phyloP scores from a whole-genome alignment of 139 green algal genomes.

The Parachlorella kessleri region DNA sequence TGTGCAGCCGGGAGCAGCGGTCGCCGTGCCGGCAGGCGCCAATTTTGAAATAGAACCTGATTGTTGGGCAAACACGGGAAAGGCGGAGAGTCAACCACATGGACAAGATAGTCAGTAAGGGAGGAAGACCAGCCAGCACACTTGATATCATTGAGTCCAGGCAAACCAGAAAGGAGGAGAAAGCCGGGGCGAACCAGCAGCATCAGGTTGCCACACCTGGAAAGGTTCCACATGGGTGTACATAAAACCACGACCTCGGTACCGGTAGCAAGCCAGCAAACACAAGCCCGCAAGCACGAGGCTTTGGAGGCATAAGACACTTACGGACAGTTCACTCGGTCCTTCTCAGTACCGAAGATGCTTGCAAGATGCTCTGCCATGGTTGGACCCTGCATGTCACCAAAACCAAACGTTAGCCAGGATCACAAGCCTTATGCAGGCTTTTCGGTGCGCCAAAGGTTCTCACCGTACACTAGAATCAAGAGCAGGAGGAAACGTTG shows the following conservation, averaged over 20 bases:
- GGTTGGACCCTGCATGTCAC: no score
- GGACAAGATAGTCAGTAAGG: constrained; percentile 52
- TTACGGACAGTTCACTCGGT: constrained; percentile 70
- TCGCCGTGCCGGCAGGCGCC: constrained; percentile 95
- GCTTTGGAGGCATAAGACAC: constrained; percentile 58
- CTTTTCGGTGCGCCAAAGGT: no score
- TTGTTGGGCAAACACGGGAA: no score
- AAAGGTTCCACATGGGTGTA: constrained; percentile 53
- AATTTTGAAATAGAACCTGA: constrained; percentile 98
- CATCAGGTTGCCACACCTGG: background rate
- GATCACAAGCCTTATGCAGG: no score
- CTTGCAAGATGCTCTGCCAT: constrained; percentile 98
- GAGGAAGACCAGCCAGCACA: background rate
- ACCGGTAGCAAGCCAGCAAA: background rate
- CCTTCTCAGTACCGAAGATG: constrained; percentile 99
- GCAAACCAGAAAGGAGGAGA: background rate
- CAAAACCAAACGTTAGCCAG: no score
- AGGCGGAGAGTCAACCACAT: no score
- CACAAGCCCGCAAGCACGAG: constrained; percentile 3
- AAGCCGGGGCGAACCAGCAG: background rate
- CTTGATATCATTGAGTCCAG: background rate
- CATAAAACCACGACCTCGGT: background rate
- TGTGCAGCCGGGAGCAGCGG: constrained; percentile 96
- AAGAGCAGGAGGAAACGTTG: no score
- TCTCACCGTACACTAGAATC: no score